A percentile compares a stretch with the other conserved stretches of the same genome.
These are phyloP conservation scores for Euphorbia tirucalli DNA, from an alignment of 345 rosid species.

Conservation along the genomic window DNA sequence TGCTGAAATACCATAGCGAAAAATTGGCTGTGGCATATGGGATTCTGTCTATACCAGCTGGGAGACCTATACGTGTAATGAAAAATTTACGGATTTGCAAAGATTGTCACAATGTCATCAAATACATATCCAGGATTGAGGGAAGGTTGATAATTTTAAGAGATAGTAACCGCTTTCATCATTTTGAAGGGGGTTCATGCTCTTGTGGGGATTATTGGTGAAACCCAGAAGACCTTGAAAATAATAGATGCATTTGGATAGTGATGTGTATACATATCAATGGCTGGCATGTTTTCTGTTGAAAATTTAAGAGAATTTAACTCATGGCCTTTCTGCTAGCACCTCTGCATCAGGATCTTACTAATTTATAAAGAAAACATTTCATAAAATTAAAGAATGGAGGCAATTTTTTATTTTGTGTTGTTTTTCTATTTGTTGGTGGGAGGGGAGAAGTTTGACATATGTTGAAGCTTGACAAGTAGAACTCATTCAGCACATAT, in stretches of 20 bases:
- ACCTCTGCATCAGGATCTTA: too few species aligned
- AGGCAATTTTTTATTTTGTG: too few species aligned
- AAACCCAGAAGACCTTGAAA: constrained; percentile 3
- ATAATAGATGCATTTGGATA: background rate
- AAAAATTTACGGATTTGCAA: constrained; percentile 68
- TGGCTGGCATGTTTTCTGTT: background rate
- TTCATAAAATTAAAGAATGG: background rate
- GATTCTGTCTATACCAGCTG: constrained; percentile 44
- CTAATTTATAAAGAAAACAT: background rate
- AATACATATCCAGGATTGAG: constrained; percentile 53
- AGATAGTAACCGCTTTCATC: constrained; percentile 73
- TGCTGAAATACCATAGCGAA: constrained; percentile 70
- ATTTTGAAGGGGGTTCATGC: constrained; percentile 59
- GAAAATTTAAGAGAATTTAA: background rate
- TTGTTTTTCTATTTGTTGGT: too few species aligned
- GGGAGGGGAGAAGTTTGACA: too few species aligned
- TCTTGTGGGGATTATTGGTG: constrained; percentile 79
- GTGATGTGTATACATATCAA: background rate
- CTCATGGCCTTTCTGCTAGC: too few species aligned
- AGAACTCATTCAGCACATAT: too few species aligned
- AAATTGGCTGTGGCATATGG: constrained; percentile 68
- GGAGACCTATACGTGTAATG: constrained; percentile 64
- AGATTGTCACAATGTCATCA: constrained; percentile 68
- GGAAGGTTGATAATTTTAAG: constrained; percentile 61
- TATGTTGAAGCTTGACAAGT: too few species aligned